Evolutionary conservation across 2,329 filamentous ascomycete genomes (phyloP), one percentile per base, ranked within the genome.

Genomic region (Cryphonectria radicalis): DNA sequence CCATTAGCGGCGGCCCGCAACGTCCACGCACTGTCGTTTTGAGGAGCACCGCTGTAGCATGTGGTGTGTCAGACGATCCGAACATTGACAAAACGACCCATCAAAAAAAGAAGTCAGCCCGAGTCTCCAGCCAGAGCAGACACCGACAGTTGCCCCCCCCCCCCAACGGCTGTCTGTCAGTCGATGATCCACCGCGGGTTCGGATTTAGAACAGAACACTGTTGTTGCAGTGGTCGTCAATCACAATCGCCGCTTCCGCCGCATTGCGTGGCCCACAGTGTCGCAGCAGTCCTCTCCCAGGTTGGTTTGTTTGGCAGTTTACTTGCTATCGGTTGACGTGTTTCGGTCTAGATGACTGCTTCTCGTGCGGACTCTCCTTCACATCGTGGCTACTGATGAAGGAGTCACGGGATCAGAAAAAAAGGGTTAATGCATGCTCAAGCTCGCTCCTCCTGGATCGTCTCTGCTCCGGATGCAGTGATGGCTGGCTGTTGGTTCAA

Each of bases 191-290:
- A 17, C 55, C 19, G 55, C 55, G 14, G 55, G 28, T 19, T 59
- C 28, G 55, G 25, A 59, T 59, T 32, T 13, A 59, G 13, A 32
- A 10, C 55, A 17, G 25, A 57, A 25, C 53, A 57, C 53, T 4
- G 53, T 4, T 32, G 28, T 7, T 59, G 14, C 28, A 32, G 28
- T 32, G 28, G 25, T 35, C 17, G 55, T 59, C 55, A 28, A 59
- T 59, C 55, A 32, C 55, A 32, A 59, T 59, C 8, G 55, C 28
- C 55, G 25, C 55, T 19, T 35, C 22, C 13, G 25, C 55, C 28
- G 55, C 55, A 59, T 59, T 59, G 55, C 55, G 55, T 59, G 28
- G 55, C 55, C 55, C 55, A 17, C n/a, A 57, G n/a, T 28, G 55
- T 19, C 4, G 4, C 55, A 59, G 28, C 55, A 59, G 14, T 19